A percentile compares a stretch with the other conserved stretches of the same genome.
These are phyloP conservation scores for Camellia sinensis DNA, from an alignment of 148 eudicot species.

Conservation along the genomic window DNA sequence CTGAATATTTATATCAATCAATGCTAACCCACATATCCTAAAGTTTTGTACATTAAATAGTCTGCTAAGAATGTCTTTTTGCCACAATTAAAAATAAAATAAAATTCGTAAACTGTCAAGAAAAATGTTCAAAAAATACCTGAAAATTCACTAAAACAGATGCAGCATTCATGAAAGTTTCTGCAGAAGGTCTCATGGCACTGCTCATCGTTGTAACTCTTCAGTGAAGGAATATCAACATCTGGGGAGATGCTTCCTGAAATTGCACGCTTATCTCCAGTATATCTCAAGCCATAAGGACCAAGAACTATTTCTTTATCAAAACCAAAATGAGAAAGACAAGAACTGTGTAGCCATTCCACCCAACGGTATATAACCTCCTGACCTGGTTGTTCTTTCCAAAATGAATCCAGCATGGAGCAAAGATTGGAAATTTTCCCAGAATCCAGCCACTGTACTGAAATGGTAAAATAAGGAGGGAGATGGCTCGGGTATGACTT, in stretches of 20 bases:
- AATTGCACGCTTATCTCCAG: constrained; percentile 73
- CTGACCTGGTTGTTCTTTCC: constrained; percentile 80
- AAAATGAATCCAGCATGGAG: constrained; percentile 68
- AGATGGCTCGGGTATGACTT: constrained; percentile 79
- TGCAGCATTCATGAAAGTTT: constrained; percentile 76
- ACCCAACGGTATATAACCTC: constrained; percentile 84
- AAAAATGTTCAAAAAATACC: constrained; percentile 43
- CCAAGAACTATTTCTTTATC: constrained; percentile 67
- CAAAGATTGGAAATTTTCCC: constrained; percentile 61
- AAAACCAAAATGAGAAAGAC: constrained; percentile 70
- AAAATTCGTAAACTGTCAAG: background rate
- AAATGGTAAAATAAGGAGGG: constrained; percentile 73
- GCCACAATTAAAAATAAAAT: background rate
- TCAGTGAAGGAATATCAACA: constrained; percentile 77
- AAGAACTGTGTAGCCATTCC: constrained; percentile 70
- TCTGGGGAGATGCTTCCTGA: constrained; percentile 77
- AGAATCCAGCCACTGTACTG: constrained; percentile 78
- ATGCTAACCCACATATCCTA: background rate
- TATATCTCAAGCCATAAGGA: constrained; percentile 49
- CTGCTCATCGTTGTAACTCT: constrained; percentile 66
- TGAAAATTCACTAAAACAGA: constrained; percentile 78
- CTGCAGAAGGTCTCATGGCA: constrained; percentile 55
- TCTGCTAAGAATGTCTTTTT: background rate
- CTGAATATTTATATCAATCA: background rate
- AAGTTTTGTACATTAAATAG: background rate